A percentile compares a stretch with the other conserved stretches of the same genome.
phyloP scores from a whole-genome alignment of 2,329 filamentous ascomycete species.

The Parastagonospora avenae region DNA sequence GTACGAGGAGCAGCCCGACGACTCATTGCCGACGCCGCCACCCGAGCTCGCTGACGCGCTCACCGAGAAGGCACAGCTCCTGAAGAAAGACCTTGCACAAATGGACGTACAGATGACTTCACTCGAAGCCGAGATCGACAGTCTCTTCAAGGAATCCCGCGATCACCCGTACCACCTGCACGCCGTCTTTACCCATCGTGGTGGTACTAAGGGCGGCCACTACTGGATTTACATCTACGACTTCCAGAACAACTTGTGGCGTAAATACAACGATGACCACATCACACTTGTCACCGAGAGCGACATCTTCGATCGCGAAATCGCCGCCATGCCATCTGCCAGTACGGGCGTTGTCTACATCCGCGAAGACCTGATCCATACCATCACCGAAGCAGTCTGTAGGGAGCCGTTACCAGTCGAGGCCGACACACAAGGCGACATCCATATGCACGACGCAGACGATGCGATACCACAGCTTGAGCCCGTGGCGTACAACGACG shows the following conservation, averaged over 20 bases:
- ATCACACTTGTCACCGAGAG: slow-evolving; percentile 70
- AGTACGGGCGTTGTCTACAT: slow-evolving; percentile 78
- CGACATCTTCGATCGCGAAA: slow-evolving; percentile 72
- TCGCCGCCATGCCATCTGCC: slow-evolving; percentile 54
- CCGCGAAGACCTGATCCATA: slow-evolving; percentile 66
- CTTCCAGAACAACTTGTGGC: slow-evolving; percentile 80
- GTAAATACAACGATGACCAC: slow-evolving; percentile 88
- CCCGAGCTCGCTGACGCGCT: slow-evolving; percentile 27
- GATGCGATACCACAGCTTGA: slow-evolving; percentile 9
- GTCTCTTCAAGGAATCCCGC: slow-evolving; percentile 67
- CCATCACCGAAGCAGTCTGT: slow-evolving; percentile 61
- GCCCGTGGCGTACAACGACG: slow-evolving; percentile 11
- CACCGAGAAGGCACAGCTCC: slow-evolving; percentile 22
- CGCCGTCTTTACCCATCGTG: slow-evolving; percentile 90
- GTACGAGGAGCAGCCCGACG: slow-evolving; percentile 5
- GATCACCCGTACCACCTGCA: slow-evolving; percentile 80
- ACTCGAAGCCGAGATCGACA: slow-evolving; percentile 56
- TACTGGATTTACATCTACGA: slow-evolving; percentile 98
- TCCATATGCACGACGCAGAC: slow-evolving; percentile 18
- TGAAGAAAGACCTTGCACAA: slow-evolving; percentile 31
- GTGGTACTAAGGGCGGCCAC: slow-evolving; percentile 70
- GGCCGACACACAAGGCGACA: slow-evolving; percentile 12
- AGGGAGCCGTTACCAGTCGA: slow-evolving; percentile 17
- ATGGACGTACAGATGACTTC: slow-evolving; percentile 50
- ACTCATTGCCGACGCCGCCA: slow-evolving; percentile 21